phyloP scores from a whole-genome alignment of 2,329 filamentous ascomycete species.

The Xylariaceae sp. region DNA sequence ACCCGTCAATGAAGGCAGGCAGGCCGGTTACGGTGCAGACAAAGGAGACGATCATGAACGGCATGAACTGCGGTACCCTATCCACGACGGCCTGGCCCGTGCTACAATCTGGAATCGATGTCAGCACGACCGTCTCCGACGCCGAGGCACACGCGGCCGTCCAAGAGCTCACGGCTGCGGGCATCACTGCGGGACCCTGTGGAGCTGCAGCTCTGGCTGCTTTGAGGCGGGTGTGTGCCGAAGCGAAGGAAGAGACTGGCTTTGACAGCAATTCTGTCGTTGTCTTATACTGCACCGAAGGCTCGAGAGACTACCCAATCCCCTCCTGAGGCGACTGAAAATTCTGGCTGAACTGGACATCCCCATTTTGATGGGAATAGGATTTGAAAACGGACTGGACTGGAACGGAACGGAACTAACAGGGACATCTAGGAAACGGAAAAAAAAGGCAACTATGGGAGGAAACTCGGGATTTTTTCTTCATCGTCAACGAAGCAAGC shows the following conservation, averaged over 20 bases:
- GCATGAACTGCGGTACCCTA: slow-evolving; percentile 67
- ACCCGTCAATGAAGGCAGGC: slow-evolving; percentile 46
- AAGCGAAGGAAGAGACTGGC: slow-evolving; percentile 28
- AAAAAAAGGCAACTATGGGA: neutral
- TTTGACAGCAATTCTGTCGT: slow-evolving; percentile 49
- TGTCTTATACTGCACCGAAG: slow-evolving; percentile 64
- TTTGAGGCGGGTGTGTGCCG: slow-evolving; percentile 41
- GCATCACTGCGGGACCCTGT: slow-evolving; percentile 29
- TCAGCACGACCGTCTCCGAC: slow-evolving; percentile 55
- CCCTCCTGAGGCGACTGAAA: slow-evolving; percentile 27
- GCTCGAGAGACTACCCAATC: slow-evolving; percentile 45
- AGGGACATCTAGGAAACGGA: neutral
- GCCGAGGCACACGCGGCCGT: slow-evolving; percentile 56
- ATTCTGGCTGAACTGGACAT: neutral
- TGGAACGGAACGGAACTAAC: slow-evolving; percentile 6
- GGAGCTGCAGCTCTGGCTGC: slow-evolving; percentile 45
- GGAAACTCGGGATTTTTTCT: slow-evolving; percentile 2
- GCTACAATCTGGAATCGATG: slow-evolving; percentile 53
- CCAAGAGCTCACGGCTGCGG: slow-evolving; percentile 40
- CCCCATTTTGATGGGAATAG: slow-evolving; percentile 2
- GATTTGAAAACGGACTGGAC: slow-evolving; percentile 1
- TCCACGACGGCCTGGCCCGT: slow-evolving; percentile 61
- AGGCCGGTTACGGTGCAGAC: slow-evolving; percentile 47
- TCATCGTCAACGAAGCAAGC: slow-evolving; percentile 3
- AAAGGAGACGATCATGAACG: slow-evolving; percentile 63